Percentiles rank a stretch among this genome's conserved stretches.
phyloP scores from a whole-genome alignment of 2,329 filamentous ascomycete species.

The Colletotrichum orchidophilum region DNA sequence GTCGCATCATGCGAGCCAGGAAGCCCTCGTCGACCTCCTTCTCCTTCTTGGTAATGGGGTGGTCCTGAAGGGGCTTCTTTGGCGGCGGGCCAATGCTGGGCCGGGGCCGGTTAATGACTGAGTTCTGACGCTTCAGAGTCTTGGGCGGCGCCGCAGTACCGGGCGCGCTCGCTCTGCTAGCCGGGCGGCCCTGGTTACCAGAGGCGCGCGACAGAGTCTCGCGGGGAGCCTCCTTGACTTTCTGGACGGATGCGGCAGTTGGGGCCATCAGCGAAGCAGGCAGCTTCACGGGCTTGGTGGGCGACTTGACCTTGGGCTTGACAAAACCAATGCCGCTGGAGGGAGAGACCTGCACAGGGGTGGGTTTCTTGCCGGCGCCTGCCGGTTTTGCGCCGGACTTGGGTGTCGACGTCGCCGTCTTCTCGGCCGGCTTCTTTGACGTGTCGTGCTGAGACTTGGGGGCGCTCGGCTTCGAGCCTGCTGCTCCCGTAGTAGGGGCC shows the following conservation, averaged over 20 bases:
- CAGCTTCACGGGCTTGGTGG: conserved; percentile 73
- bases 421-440: conserved; percentile 41
- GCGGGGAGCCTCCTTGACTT: conserved; percentile 50
- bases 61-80: conserved; percentile 62
- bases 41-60: conserved; percentile 58
- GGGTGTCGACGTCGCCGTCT: conserved; percentile 43
- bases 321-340: conserved; percentile 53
- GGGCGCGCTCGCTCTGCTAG: conserved; percentile 56
- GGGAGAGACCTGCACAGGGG: conserved; percentile 51
- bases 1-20: conserved; percentile 83
- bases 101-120: conserved; percentile 54
- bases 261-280: conserved; percentile 75
- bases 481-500: conserved; percentile 48
- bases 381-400: conserved; percentile 43
- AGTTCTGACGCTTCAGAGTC: conserved; percentile 55
- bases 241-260: conserved; percentile 75
- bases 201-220: conserved; percentile 35
- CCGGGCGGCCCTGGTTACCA: conserved; percentile 50
- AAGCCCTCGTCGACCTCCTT: conserved; percentile 74
- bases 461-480: conserved; percentile 38
- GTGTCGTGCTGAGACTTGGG: conserved; percentile 38
- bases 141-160: conserved; percentile 41
- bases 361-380: conserved; percentile 52
- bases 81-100: conserved; percentile 68
- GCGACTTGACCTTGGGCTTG: conserved; percentile 73